Evolutionary conservation across 495 filamentous ascomycete species (phyloP).

Genomic region (Xylaria curta): DNA sequence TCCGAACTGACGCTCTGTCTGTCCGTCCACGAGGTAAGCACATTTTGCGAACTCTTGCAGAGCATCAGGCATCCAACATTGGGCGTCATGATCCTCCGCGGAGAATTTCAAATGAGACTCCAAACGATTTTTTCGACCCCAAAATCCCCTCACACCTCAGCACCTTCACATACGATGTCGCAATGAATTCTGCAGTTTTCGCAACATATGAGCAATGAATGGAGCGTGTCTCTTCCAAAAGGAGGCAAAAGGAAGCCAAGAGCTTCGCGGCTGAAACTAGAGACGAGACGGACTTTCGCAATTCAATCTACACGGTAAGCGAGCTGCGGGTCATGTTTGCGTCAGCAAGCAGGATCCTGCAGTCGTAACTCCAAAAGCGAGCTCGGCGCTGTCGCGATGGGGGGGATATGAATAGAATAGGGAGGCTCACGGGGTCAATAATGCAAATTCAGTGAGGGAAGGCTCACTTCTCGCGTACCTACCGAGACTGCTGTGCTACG

Average conservation of each 20-base stretch:
- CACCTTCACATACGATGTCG: not conserved
- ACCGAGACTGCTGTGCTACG: not conserved
- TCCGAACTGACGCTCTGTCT: not conserved
- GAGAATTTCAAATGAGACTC: conserved; percentile 6
- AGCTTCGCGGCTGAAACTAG: conserved; percentile 22
- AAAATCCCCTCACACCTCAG: not conserved
- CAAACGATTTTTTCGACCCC: not conserved
- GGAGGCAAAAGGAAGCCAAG: conserved; percentile 9
- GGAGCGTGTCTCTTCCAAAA: not conserved
- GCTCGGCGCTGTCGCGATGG: not conserved
- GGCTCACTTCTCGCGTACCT: not conserved
- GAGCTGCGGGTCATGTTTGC: not conserved
- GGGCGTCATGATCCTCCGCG: not conserved
- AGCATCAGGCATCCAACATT: not conserved
- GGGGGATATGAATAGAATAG: conserved; percentile 6
- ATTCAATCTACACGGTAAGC: conserved; percentile 25
- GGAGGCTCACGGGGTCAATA: not conserved
- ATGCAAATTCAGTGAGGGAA: not conserved
- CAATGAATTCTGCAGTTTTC: conserved; percentile 14
- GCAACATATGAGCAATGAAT: conserved; percentile 13
- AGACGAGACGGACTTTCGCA: not conserved
- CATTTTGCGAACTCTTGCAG: too few relatives aligned
- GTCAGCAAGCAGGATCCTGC: not conserved
- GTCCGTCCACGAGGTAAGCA: not conserved
- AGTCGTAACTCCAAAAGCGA: conserved; percentile 5